phyloP scores from a whole-genome alignment of 163 green algal genomes.

The Smithsoniella earleae region DNA sequence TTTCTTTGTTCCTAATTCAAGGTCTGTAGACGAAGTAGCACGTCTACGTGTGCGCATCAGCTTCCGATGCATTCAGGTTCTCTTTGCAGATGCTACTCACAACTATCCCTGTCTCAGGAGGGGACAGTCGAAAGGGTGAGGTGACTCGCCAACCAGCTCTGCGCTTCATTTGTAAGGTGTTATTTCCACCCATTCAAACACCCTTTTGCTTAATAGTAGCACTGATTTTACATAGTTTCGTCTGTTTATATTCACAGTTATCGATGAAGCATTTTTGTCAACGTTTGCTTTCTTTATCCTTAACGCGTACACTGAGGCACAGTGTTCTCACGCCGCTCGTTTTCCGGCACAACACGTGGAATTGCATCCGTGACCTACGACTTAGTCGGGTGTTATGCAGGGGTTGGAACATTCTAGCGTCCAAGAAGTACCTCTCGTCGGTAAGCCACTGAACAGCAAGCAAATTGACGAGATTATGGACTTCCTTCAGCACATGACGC shows the following conservation, averaged over 20 bases:
- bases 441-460: conserved; percentile 7
- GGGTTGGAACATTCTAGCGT: conserved; percentile 22
- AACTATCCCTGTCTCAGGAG: background rate
- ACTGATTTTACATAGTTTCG: background rate
- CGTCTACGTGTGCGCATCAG: too few relatives aligned
- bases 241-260: background rate
- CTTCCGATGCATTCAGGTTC: background rate
- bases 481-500: background rate
- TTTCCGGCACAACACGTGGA: too few relatives aligned
- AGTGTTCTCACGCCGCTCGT: too few relatives aligned
- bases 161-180: background rate
- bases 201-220: background rate
- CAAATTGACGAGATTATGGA: conserved; percentile 2
- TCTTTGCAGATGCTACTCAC: conserved; percentile 11
- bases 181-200: background rate
- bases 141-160: background rate
- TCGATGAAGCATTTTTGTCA: background rate
- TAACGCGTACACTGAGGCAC: background rate
- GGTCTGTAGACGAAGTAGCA: background rate
- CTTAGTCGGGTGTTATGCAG: background rate
- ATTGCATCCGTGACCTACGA: background rate
- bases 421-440: background rate
- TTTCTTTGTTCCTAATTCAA: background rate
- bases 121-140: background rate
- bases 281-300: background rate